Conservation (phyloP, 1,284 basidiomycete species). For the Schizophyllum commune region DNA sequence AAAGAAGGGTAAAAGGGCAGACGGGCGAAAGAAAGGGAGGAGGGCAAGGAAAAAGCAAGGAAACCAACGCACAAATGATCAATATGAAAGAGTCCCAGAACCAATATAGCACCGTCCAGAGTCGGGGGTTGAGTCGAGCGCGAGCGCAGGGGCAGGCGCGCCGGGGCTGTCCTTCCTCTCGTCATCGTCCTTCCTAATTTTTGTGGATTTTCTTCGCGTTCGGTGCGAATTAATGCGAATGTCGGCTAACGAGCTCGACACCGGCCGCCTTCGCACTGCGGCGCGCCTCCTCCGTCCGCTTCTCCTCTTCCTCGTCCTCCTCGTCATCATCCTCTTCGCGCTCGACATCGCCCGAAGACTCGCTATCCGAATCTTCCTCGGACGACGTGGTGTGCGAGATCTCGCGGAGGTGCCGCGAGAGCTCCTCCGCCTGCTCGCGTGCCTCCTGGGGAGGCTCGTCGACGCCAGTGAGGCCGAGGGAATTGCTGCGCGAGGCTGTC, state of each 20-base stretch:
- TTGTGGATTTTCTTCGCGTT: neutral
- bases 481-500: conserved; percentile 2
- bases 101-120: neutral
- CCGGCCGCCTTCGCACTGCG: conserved; percentile 47
- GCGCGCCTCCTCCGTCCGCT: conserved; percentile 22
- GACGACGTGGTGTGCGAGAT: neutral
- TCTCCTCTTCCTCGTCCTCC: conserved; percentile 25
- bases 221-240: conserved; percentile 26
- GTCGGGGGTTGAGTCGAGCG: neutral
- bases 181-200: neutral
- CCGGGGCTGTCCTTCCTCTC: neutral
- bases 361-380: conserved; percentile 28
- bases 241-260: conserved; percentile 65
- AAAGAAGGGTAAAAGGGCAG: neutral
- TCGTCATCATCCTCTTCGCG: conserved; percentile 23
- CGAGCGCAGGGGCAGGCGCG: neutral
- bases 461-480: neutral
- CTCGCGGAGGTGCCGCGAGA: neutral
- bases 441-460: conserved; percentile 1
- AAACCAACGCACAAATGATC: neutral
- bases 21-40: neutral
- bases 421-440: neutral
- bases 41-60: neutral
- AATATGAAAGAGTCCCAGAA: neutral
- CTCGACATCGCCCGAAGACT: conserved; percentile 26